Percentiles rank a stretch among this genome's conserved stretches.
Evolutionary conservation across 441 rosid genomes (phyloP).

Genomic region (Populus hybrid): DNA sequence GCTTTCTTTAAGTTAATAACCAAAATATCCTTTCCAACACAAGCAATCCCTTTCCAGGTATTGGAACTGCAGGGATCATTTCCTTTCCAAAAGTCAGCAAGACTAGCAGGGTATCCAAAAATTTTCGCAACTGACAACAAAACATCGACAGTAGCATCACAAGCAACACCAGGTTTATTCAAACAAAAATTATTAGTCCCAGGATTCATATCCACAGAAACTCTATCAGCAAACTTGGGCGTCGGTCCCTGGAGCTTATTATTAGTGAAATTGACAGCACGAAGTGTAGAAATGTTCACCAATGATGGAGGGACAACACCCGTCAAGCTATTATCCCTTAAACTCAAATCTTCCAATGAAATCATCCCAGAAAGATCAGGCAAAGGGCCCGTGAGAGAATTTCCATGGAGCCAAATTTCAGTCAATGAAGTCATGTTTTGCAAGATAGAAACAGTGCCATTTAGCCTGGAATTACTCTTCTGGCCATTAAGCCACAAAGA

Average conservation of each 20-base stretch:
- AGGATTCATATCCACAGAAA: conserved; percentile 14
- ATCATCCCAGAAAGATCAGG: conserved; percentile 31
- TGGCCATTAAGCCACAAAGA: conserved; percentile 36
- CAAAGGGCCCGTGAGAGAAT: conserved; percentile 42
- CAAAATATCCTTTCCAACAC: conserved; percentile 30
- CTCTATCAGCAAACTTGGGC: conserved; percentile 29
- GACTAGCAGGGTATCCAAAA: conserved; percentile 33
- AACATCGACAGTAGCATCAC: conserved; percentile 33
- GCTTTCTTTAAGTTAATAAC: conserved; percentile 33
- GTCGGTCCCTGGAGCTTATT: conserved; percentile 45
- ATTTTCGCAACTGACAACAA: conserved; percentile 30
- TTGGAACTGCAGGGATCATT: conserved; percentile 34
- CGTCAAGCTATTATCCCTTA: conserved; percentile 43
- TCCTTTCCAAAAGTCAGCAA: conserved; percentile 41
- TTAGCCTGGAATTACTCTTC: conserved; percentile 17
- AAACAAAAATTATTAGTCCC: conserved; percentile 36
- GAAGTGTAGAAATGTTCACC: conserved; percentile 22
- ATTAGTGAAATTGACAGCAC: conserved; percentile 32
- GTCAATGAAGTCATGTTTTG: conserved; percentile 32
- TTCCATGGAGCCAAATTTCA: conserved; percentile 31
- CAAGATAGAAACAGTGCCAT: conserved; percentile 34
- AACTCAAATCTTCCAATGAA: conserved; percentile 22
- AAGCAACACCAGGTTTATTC: conserved; percentile 29
- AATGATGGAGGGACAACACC: conserved; percentile 41
- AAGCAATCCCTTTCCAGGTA: conserved; percentile 35